phyloP scores from a whole-genome alignment of 2,329 filamentous ascomycete species.

The Capronia epimyces region DNA sequence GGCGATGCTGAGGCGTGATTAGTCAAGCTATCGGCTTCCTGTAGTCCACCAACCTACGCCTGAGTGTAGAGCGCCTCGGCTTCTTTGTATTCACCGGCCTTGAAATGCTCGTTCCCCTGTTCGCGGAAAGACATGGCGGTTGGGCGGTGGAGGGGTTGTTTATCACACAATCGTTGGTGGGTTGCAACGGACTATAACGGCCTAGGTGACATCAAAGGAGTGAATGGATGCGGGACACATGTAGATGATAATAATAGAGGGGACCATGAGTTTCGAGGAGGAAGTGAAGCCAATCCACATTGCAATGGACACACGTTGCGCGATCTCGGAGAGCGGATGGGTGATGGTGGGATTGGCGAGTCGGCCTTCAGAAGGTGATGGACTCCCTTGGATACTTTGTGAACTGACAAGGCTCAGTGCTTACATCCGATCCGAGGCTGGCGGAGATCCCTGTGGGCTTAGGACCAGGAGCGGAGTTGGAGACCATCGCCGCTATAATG shows the following conservation, averaged over 20 bases:
- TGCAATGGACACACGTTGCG: neutral
- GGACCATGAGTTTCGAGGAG: neutral
- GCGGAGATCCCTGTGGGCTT: neutral
- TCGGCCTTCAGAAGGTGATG: conserved; percentile 22
- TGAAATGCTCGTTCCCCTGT: conserved; percentile 44
- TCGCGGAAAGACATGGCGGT: conserved; percentile 25
- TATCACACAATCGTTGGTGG: no score
- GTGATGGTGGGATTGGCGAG: neutral
- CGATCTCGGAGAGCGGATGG: neutral
- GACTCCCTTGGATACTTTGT: conserved; percentile 19
- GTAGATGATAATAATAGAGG: neutral
- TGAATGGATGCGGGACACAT: neutral
- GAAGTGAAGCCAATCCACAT: conserved; percentile 7
- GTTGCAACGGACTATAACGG: neutral
- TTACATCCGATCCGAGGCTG: neutral
- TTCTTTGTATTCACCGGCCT: conserved; percentile 41
- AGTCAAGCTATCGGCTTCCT: neutral
- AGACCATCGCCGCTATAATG: no score
- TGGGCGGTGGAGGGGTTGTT: no score
- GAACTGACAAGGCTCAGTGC: neutral
- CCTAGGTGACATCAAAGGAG: neutral
- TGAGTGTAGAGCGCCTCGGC: conserved; percentile 45
- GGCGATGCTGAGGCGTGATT: conserved; percentile 50
- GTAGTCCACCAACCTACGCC: conserved; percentile 35
- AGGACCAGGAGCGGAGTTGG: neutral